Evolutionary conservation across 805 yeast genomes (phyloP), one percentile per base, ranked within the genome.

Genomic region (Blastobotrys attinorum): DNA sequence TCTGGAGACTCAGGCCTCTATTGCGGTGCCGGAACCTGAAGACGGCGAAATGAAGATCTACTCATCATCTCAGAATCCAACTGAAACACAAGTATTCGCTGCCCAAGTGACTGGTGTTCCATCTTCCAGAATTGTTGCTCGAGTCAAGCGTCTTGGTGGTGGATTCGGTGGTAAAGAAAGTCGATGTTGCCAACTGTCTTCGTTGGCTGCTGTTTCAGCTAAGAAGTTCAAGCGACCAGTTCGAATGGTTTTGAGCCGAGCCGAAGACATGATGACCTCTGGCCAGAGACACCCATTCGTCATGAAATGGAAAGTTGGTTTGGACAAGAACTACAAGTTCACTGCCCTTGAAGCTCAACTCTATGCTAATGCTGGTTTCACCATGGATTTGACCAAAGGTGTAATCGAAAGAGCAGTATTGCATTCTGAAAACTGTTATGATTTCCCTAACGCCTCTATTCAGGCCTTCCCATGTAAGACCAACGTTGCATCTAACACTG

Each of bases 121-220:
- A 2, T 59, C 69, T 3, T 59, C 64, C 35, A 60, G 65, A 34
- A 59, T 71, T 44, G 73, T 70, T 8, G 60, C 60, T 20, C 57
- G 66, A 15, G 70, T 63, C 15, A 71, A 71, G 50, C 57, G 75
- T 40, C 53, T 71, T 3, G 76, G 76, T 21, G 76, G 76, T 39
- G 76, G 76, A 1, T 71, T 71, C 50, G 76, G 76, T 20, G 76
- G 76, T 39, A 71, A 71, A 47, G 76, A 71, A 48, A 63, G 71
- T 2, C 56, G 75, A 39, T 57, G 71, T 3, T 58, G 69, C 20
- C 71, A 59, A 42, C 47, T 62, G 16, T 62, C 72, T 1, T 58
- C 69, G 2, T 42, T 70, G 27, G 68, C 70, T 1, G 63, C 70
- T 5, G 57, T 70, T 7, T 72, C 68, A 13, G 75, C 76, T 2